These are phyloP conservation scores for Herpotrichia juniperi DNA, from an alignment of 2,329 filamentous ascomycete species.

Conservation along the genomic window DNA sequence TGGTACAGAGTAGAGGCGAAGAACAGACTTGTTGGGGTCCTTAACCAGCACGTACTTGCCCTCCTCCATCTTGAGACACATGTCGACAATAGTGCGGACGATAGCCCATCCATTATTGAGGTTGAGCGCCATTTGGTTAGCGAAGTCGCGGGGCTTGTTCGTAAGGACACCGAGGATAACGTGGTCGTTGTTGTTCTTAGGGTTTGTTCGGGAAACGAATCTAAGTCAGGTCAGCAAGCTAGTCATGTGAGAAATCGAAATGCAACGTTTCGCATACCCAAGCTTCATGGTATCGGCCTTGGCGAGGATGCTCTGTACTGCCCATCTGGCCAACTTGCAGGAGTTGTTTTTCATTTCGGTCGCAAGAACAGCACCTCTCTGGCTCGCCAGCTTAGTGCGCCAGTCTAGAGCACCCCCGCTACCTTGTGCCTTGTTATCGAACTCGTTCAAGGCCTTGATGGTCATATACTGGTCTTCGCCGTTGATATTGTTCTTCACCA, in stretches of 20 bases:
- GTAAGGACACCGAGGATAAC: conserved; percentile 93
- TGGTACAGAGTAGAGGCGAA: conserved; percentile 92
- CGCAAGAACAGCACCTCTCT: conserved; percentile 95
- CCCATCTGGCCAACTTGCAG: conserved; percentile 98
- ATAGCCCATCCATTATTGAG: conserved; percentile 99
- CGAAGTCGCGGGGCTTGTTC: conserved; percentile 98
- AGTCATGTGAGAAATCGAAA: conserved; percentile 10
- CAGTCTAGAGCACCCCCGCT: conserved; percentile 95
- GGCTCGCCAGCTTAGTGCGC: conserved; percentile 90
- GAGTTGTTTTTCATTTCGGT: conserved; percentile 99
- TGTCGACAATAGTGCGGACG: conserved; percentile 95
- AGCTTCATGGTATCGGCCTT: conserved; percentile 99
- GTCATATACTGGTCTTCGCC: conserved; percentile 91
- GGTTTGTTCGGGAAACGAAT: conserved; percentile 93
- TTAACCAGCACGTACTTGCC: conserved; percentile 80
- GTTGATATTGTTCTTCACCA: conserved; percentile 91
- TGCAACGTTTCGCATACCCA: conserved; percentile 68
- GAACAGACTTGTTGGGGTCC: conserved; percentile 96
- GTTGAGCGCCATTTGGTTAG: conserved; percentile 96
- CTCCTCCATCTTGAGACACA: conserved; percentile 79
- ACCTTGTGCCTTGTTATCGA: conserved; percentile 96
- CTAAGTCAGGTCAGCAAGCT: conserved; percentile 54
- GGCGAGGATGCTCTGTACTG: conserved; percentile 93
- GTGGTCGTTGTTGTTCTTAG: conserved; percentile 90
- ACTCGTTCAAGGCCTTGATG: conserved; percentile 98